phyloP scores from a whole-genome alignment of 2,329 filamentous ascomycete genomes.

The Botrytis byssoidea region DNA sequence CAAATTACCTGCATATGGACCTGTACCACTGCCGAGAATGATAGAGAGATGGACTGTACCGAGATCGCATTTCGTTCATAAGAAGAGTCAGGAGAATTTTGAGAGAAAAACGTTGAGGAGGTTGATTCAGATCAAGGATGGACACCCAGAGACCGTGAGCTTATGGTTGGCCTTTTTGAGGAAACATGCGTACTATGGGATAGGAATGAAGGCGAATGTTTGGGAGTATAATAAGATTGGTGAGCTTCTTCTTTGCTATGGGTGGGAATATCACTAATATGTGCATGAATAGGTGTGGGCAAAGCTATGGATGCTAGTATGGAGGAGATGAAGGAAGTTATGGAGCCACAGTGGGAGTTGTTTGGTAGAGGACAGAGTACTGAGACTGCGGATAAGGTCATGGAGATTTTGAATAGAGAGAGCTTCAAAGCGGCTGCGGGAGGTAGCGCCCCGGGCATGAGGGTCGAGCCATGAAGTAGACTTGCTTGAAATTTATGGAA shows the following conservation, averaged over 20 bases:
- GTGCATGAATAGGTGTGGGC: conserved; percentile 45
- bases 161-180: conserved; percentile 89
- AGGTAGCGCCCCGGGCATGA: conserved; percentile 35
- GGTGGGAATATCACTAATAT: conserved; percentile 9
- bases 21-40: conserved; percentile 80
- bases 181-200: conserved; percentile 91
- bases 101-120: conserved; percentile 84
- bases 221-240: conserved; percentile 81
- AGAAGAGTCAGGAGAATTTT: conserved; percentile 98
- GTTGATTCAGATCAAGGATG: conserved; percentile 90
- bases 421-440: conserved; percentile 42
- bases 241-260: conserved; percentile 42
- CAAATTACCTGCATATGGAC: conserved; percentile 79
- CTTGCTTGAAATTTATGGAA: not conserved
- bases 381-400: conserved; percentile 54
- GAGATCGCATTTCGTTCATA: conserved; percentile 85
- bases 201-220: conserved; percentile 98
- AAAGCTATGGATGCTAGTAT: conserved; percentile 52
- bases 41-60: conserved; percentile 95
- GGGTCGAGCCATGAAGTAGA: conserved; percentile 7
- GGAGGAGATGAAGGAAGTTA: conserved; percentile 44
- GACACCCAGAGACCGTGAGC: conserved; percentile 82
- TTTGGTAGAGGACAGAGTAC: conserved; percentile 53
- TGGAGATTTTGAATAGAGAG: conserved; percentile 55
- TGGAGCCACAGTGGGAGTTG: conserved; percentile 54